Evolutionary conservation across 2,329 filamentous ascomycete genomes (phyloP), one percentile per base, ranked within the genome.

Genomic region (Teratosphaeria nubilosa): DNA sequence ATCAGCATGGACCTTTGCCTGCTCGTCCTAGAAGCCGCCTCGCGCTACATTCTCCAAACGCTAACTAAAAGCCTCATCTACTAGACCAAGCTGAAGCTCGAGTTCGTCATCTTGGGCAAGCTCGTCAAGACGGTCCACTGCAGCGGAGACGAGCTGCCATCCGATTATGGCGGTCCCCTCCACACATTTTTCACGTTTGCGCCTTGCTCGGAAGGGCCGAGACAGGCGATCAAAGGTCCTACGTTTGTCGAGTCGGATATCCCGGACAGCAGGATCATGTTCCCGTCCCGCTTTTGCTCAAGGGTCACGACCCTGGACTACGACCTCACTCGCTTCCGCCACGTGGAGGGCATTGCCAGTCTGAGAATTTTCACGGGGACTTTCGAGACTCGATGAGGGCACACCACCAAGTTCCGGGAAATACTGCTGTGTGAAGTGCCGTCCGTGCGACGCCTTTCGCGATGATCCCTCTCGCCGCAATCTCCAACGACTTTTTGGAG

Each of bases 21-120:
- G 1, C 60, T 68, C 20, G 70, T 67, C 13, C 65, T 74, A n/a
- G 70, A 73, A 22, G 66, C 69, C 22, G 69, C 64, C 2, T 65
- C 65, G 20, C 54, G 68, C 2, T 72, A 62, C 57, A 69, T 72
- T 22, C 60, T 72, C 16, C 69, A 74, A 53, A 70, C 69, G 5
- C 72, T 72, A 0, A 62, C 75, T 2, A 77, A 77, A 60, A 72
- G 63, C 45, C 58, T 70, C 53, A 59, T 70, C 34, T 71, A 71
- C 59, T 68, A 65, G 25, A 64, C 70, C 64, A 71, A 71, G 62
- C 63, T 71, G 24, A 71, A 71, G 55, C 65, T 71, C n/a, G 69
- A 71, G 56, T 70, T 70, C 51, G 68, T 64, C 32, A 65, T 71
- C 25, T 59, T 71, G 14, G 62, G 63, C 14, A 66, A 68, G 58